Conservation (phyloP, 495 filamentous ascomycete genomes). For the Tirmania nivea region DNA sequence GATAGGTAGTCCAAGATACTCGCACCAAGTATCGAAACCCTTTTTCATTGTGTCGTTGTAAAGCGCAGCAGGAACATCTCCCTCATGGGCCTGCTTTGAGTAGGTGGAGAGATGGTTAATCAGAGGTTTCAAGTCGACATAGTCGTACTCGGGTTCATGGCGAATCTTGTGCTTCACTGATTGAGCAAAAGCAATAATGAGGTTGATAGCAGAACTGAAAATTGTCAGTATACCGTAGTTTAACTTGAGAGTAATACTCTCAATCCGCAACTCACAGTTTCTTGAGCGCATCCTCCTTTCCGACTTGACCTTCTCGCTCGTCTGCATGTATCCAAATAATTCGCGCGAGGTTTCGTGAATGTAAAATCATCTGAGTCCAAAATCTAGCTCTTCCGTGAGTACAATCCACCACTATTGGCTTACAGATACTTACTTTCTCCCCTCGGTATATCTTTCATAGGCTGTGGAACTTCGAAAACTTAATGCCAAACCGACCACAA, state of each 20-base stretch:
- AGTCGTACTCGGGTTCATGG: constrained; percentile 64
- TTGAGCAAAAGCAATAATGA: constrained; percentile 55
- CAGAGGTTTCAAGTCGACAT: constrained; percentile 39
- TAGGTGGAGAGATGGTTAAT: constrained; percentile 44
- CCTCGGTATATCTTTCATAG: constrained; percentile 43
- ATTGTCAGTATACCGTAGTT: constrained; percentile 2
- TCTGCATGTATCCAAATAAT: constrained; percentile 56
- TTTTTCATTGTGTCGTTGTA: constrained; percentile 23
- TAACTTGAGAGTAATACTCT: not conserved
- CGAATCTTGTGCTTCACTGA: constrained; percentile 71
- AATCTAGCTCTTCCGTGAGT: constrained; percentile 39
- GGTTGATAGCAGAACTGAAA: constrained; percentile 48
- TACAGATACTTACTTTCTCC: constrained; percentile 9
- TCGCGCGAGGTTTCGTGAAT: constrained; percentile 51
- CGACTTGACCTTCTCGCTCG: constrained; percentile 40
- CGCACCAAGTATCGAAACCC: constrained; percentile 36
- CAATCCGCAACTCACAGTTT: constrained; percentile 32
- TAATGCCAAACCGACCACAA: constrained; percentile 65
- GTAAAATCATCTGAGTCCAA: constrained; percentile 53
- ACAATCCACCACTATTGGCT: too few species aligned
- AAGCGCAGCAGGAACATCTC: constrained; percentile 15
- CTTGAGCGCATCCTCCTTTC: constrained; percentile 46
- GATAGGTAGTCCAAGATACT: constrained; percentile 49
- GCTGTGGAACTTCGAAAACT: constrained; percentile 70
- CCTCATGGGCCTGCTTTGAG: constrained; percentile 41